Base-by-base conservation (phyloP, 2,329 filamentous ascomycete genomes). In the Colletotrichum musicola region DNA sequence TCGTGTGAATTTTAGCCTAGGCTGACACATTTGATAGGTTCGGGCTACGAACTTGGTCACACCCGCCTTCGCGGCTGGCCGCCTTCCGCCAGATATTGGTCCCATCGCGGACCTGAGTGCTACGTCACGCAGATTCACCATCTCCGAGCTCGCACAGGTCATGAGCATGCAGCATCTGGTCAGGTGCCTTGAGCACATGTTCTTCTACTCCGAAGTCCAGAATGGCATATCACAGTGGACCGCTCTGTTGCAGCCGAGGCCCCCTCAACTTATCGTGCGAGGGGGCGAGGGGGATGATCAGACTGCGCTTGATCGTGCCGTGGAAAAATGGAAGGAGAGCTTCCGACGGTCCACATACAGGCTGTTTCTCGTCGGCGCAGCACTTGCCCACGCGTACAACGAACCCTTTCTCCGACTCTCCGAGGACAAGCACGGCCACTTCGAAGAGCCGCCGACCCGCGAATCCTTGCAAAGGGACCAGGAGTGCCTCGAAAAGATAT, bases 101-200 rank as follows among this genome's bases (percentile, higher is more conserved):
- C 25, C 51, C 30, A 27, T 64, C 27, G 62, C 16, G 13, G 16
- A 42, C 9, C 62, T 64, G 44, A 64, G 18, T 35, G 62, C 22
- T 22, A 20, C 14, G 9, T 57, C 44, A 4, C 25, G 22, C 13
- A 57, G 22, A 14, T 53, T 53, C 10, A 53, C n/a, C 3, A 20
- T 42, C n/a, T 47, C 54, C 18, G 62, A 58, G 27, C 62, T 64
- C 14, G 12, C 16, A 6, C 53, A 58, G 27, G 54, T 64, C 35
- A 38, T 58, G 51, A 22, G 47, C 30, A 25, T 64, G n/a, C 62
- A 64, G 53, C 62, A 64, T 46, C 50, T 64, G 12, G 62, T 30
- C 9, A 42, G 42, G 20, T 64, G 62, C 44, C 53, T 64, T 18
- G 30, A 58, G 62, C 53, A 64, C 54, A 64, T 64, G 62, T 49